These are phyloP conservation scores for Ascoidea tarda DNA, from an alignment of 805 yeast genomes.

Conservation along the genomic window DNA sequence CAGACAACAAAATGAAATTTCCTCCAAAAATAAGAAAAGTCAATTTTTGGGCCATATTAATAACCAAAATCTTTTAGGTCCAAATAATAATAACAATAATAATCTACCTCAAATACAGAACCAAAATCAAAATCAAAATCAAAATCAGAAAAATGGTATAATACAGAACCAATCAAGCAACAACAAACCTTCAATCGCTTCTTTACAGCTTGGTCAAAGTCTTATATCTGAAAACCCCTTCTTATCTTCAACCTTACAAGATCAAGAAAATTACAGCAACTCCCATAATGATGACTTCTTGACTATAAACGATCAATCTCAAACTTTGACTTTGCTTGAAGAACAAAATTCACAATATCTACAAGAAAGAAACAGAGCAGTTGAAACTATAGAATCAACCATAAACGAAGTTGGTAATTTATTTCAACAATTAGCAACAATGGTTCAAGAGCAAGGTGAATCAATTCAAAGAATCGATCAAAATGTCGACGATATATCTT, in stretches of 20 bases:
- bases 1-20: conserved; percentile 73
- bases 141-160: not conserved
- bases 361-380: conserved; percentile 78
- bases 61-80: conserved; percentile 1
- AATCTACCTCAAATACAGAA: not conserved
- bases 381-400: conserved; percentile 93
- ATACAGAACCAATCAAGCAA: not conserved
- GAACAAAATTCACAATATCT: conserved; percentile 65
- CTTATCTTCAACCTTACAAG: conserved; percentile 12
- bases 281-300: conserved; percentile 23
- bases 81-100: not conserved
- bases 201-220: not conserved
- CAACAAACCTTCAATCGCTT: not conserved
- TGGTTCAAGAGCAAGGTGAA: conserved; percentile 97
- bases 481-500: conserved; percentile 83
- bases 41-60: conserved; percentile 47
- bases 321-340: conserved; percentile 66
- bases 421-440: conserved; percentile 88
- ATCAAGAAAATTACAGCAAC: conserved; percentile 1
- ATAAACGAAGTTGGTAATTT: conserved; percentile 92
- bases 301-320: conserved; percentile 76
- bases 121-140: not conserved
- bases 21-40: conserved; percentile 70
- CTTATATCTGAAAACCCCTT: conserved; percentile 20
- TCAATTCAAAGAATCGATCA: conserved; percentile 90